Evolutionary conservation across 306 rosid genomes (phyloP).

Genomic region (Psophocarpus tetragonolobus): DNA sequence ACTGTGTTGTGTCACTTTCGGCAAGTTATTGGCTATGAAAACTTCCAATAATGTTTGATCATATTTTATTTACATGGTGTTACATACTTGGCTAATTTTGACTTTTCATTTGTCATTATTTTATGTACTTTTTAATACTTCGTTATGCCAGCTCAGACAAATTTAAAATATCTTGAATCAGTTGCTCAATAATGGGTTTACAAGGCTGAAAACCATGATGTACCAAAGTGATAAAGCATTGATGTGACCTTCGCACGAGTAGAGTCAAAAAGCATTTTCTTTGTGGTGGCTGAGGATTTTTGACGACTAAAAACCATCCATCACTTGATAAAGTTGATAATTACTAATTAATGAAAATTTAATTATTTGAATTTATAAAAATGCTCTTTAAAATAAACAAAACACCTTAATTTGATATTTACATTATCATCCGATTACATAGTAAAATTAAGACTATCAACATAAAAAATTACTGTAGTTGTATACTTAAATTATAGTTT

Average conservation of each 20-base stretch:
- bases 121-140: not conserved
- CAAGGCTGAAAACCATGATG: not conserved
- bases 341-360: not conserved
- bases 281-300: not conserved
- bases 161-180: not conserved
- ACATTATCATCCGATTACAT: too few species aligned
- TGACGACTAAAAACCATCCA: not conserved
- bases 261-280: not conserved
- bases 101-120: not conserved
- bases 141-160: not conserved
- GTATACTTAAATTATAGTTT: too few species aligned
- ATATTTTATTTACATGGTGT: not conserved
- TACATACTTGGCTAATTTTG: not conserved
- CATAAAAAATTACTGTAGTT: too few species aligned
- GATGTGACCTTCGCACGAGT: conserved; percentile 8
- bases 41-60: not conserved
- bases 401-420: too few species aligned
- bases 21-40: not conserved
- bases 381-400: not conserved
- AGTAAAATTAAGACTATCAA: too few species aligned
- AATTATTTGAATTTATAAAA: not conserved
- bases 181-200: not conserved
- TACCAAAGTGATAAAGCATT: not conserved
- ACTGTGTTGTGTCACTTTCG: not conserved
- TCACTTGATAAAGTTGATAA: not conserved